These are phyloP conservation scores for Euphorbia tirucalli DNA, from an alignment of 345 rosid species.

Conservation along the genomic window DNA sequence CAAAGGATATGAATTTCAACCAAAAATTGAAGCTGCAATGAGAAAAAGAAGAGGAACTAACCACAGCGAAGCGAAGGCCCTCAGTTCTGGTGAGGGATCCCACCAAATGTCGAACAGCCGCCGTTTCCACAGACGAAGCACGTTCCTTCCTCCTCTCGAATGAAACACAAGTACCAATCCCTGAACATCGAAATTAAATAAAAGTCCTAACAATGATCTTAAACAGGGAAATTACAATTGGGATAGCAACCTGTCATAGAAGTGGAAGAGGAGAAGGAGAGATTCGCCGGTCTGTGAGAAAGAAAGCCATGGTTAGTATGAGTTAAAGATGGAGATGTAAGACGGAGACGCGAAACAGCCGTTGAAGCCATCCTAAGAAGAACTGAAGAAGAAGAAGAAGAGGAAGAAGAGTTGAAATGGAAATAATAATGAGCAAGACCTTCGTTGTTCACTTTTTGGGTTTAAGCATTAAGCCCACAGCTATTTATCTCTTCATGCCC, in stretches of 20 bases:
- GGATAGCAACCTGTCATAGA: background rate
- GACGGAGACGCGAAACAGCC: background rate
- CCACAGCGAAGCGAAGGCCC: slow-evolving; percentile 1
- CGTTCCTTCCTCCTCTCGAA: slow-evolving; percentile 12
- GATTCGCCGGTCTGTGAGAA: background rate
- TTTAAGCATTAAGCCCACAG: too few species aligned
- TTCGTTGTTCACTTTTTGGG: too few species aligned
- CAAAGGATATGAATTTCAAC: too few species aligned
- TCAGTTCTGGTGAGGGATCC: background rate
- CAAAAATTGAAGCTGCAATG: too few species aligned
- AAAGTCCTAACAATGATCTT: background rate
- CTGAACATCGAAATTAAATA: background rate
- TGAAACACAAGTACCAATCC: background rate
- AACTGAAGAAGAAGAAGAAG: background rate
- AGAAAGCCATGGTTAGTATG: background rate
- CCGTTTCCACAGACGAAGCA: background rate
- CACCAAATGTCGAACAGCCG: background rate
- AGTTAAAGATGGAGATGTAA: background rate
- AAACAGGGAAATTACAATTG: background rate
- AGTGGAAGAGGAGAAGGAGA: slow-evolving; percentile 8
- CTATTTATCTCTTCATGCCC: too few species aligned
- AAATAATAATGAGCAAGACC: too few species aligned
- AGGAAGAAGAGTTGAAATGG: background rate
- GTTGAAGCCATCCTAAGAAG: background rate
- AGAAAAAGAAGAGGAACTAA: background rate